phyloP scores from a whole-genome alignment of 2,329 filamentous ascomycete genomes.

The Phyllosticta citribraziliensis region DNA sequence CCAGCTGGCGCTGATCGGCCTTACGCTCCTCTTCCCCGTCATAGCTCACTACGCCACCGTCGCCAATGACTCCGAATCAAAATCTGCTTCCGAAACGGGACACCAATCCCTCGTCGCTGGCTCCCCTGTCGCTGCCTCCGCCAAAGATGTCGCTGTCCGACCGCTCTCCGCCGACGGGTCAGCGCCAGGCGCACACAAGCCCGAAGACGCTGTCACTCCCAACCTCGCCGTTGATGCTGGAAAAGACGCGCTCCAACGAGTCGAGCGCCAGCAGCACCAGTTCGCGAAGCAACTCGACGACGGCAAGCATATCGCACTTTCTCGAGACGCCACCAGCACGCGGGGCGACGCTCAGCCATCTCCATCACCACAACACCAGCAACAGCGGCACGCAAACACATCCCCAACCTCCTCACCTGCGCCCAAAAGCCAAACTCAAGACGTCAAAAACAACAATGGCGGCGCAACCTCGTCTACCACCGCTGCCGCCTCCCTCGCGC shows the following conservation, averaged over 20 bases:
- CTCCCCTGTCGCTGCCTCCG: neutral
- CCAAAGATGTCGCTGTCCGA: neutral
- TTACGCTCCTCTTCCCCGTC: slow-evolving; percentile 72
- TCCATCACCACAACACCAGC: neutral
- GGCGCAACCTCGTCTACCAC: slow-evolving; percentile 11
- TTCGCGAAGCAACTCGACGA: neutral
- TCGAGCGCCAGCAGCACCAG: neutral
- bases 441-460: neutral
- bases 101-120: neutral
- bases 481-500: slow-evolving; percentile 31
- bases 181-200: neutral
- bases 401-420: neutral
- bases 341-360: neutral
- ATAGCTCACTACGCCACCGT: slow-evolving; percentile 33
- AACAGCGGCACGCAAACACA: neutral
- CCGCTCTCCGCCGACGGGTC: neutral
- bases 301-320: neutral
- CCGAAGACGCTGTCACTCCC: neutral
- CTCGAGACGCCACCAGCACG: neutral
- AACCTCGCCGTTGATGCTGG: neutral
- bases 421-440: neutral
- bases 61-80: slow-evolving; percentile 1
- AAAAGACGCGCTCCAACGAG: neutral
- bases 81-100: slow-evolving; percentile 4
- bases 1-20: slow-evolving; percentile 77